These are phyloP conservation scores for Pyrenochaeta sp. DNA, from an alignment of 2,329 filamentous ascomycete genomes.

Conservation along the genomic window DNA sequence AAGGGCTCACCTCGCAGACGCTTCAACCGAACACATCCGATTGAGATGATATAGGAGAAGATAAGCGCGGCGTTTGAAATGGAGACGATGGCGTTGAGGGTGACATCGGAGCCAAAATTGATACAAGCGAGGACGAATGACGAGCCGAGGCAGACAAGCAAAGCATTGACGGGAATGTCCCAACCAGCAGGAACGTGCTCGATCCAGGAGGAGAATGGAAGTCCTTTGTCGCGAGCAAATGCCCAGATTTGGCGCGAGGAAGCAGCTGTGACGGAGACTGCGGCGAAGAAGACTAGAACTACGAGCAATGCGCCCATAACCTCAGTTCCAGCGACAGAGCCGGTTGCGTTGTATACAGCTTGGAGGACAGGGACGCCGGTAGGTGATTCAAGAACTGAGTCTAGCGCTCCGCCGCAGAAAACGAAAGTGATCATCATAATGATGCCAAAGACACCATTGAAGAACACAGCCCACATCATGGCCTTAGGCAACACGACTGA, in stretches of 20 bases:
- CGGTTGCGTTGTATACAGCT: conserved; percentile 33
- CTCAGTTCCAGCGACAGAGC: conserved; percentile 25
- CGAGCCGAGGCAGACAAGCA: conserved; percentile 53
- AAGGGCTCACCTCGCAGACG: conserved; percentile 53
- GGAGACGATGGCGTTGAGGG: conserved; percentile 26
- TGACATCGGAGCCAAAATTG: conserved; percentile 54
- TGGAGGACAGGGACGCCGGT: conserved; percentile 32
- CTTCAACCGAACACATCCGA: conserved; percentile 55
- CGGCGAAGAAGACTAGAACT: conserved; percentile 25
- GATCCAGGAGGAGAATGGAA: conserved; percentile 42
- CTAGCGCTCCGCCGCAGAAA: conserved; percentile 39
- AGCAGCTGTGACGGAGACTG: conserved; percentile 32
- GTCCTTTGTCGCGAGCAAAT: conserved; percentile 38
- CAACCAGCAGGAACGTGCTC: conserved; percentile 10
- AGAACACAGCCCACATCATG: conserved; percentile 49
- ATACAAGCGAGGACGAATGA: conserved; percentile 51
- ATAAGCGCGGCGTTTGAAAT: conserved; percentile 21
- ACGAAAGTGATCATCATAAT: conserved; percentile 37
- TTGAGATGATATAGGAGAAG: conserved; percentile 48
- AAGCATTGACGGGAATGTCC: conserved; percentile 45
- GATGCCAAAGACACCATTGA: conserved; percentile 49
- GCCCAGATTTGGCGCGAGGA: conserved; percentile 39
- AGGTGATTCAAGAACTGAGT: conserved; percentile 19
- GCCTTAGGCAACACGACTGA: conserved; percentile 40
- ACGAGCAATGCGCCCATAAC: conserved; percentile 32